phyloP scores from a whole-genome alignment of 805 yeast species.

The Wickerhamomyces subpelliculosus region DNA sequence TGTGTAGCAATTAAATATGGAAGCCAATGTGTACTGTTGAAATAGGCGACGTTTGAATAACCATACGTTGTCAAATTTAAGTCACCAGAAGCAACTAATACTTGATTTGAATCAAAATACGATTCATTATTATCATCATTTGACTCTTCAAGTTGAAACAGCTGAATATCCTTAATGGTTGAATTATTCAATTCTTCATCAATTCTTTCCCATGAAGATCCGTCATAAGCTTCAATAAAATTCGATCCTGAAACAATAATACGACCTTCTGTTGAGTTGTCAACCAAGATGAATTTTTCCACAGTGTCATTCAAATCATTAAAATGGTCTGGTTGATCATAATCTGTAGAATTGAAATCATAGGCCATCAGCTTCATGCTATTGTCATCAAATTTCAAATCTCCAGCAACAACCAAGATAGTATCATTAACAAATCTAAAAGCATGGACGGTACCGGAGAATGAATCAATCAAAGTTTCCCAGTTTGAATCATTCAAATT shows the following conservation, averaged over 20 bases:
- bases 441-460: constrained; percentile 49
- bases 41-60: constrained; percentile 51
- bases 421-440: constrained; percentile 40
- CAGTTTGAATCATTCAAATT: constrained; percentile 49
- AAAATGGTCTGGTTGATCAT: constrained; percentile 19
- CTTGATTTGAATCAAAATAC: constrained; percentile 35
- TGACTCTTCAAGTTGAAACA: constrained; percentile 29
- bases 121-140: constrained; percentile 26
- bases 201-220: constrained; percentile 40
- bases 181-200: constrained; percentile 30
- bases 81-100: constrained; percentile 53
- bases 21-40: constrained; percentile 58
- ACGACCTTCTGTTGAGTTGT: constrained; percentile 34
- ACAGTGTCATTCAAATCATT: constrained; percentile 19
- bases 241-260: constrained; percentile 35
- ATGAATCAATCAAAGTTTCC: constrained; percentile 30
- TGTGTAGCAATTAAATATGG: constrained; percentile 49
- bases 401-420: constrained; percentile 44
- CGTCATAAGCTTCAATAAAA: constrained; percentile 34
- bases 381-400: constrained; percentile 35
- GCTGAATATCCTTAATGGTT: constrained; percentile 38
- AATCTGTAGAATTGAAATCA: constrained; percentile 37
- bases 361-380: constrained; percentile 42
- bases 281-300: constrained; percentile 39
- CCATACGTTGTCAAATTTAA: constrained; percentile 47